Base-by-base conservation (phyloP, 768 basidiomycete species). In the Lactarius hengduanensis region DNA sequence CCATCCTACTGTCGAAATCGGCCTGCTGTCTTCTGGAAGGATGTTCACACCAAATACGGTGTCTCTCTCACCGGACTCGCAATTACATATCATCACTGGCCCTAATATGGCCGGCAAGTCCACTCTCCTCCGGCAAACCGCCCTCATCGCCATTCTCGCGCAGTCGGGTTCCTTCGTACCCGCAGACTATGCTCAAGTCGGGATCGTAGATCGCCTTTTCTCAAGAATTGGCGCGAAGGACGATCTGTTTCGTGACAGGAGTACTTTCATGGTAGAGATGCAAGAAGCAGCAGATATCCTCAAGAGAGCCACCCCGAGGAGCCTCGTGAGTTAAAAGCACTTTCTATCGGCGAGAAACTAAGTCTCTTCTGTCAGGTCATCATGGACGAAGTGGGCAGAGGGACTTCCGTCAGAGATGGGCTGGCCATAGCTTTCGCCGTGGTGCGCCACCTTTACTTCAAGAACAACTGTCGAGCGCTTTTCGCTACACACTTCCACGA, bases 401-500 rank as follows among this genome's bases (percentile, higher is more conserved):
- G 96, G 40, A 98, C 96, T 6, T 95, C 95, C 0, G 87, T 95
- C 9, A 86, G 86, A 67, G 96, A 97, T 72, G 96, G 96, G 11
- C 76, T 98, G 16, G 94, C 96, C 0, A 92, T 98, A 59, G 96
- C 97, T 20, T 98, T 94, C 73, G 92, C 93, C 7, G 87, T 93
- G 3, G 81, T 96, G 40, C 89, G 96, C 72, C 89, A 98, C 75
- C 82, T 98, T 22, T 77, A 86, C 45, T 78, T 83, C 41, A 82
- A 84, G 36, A 92, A 92, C 72, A 78, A 80, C 60, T 93, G 91
- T 73, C 86, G 94, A 20, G 83, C 92, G n/a, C 79, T 99, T 36
- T 99, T 98, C 73, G 96, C 96, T 8, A 99, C 96, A n/a, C 96
- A 99, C 77, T 98, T 97, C 73, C 96, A 98, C 75, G 95, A 98